A percentile compares a stretch with the other conserved stretches of the same genome.
Conservation (phyloP, 2,329 filamentous ascomycete genomes). For the Cephalotrichum gorgonifer region DNA sequence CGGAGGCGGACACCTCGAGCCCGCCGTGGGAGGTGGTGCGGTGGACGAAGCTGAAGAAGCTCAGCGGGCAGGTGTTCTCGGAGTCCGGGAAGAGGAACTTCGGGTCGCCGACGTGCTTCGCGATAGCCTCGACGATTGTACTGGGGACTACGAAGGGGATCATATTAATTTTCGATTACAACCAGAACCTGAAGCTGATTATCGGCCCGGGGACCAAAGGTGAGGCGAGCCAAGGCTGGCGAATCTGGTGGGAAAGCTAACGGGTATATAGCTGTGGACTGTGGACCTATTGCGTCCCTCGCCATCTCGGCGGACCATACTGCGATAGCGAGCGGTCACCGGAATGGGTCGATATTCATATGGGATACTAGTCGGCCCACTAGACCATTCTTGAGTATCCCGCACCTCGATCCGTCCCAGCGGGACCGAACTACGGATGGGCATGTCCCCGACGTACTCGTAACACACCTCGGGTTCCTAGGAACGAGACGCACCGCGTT, state of each 20-base stretch:
- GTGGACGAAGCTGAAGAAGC: constrained; percentile 88
- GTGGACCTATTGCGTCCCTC: constrained; percentile 74
- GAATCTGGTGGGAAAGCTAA: constrained; percentile 20
- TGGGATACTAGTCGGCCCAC: constrained; percentile 85
- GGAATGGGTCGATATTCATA: constrained; percentile 84
- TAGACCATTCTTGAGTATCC: constrained; percentile 79
- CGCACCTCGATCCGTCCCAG: constrained; percentile 59
- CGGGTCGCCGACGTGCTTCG: constrained; percentile 80
- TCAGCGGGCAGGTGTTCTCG: constrained; percentile 83
- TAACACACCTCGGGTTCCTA: constrained; percentile 89
- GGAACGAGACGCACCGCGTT: constrained; percentile 89
- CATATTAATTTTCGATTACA: constrained; percentile 93
- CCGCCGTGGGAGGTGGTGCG: constrained; percentile 94
- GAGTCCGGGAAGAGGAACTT: constrained; percentile 89
- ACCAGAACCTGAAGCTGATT: constrained; percentile 87
- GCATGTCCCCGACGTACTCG: constrained; percentile 65
- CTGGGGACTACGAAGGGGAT: constrained; percentile 91
- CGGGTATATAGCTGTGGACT: constrained; percentile 62
- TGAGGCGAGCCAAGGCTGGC: constrained; percentile 23
- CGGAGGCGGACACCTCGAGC: constrained; percentile 60
- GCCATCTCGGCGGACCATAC: constrained; percentile 91
- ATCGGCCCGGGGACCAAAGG: constrained; percentile 89
- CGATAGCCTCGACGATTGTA: constrained; percentile 78
- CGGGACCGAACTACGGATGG: constrained; percentile 65
- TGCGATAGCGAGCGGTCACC: constrained; percentile 83